Percentiles rank a stretch among this genome's conserved stretches.
phyloP scores from a whole-genome alignment of 192 early-diverging fungal species.

The Coemansia sp. region DNA sequence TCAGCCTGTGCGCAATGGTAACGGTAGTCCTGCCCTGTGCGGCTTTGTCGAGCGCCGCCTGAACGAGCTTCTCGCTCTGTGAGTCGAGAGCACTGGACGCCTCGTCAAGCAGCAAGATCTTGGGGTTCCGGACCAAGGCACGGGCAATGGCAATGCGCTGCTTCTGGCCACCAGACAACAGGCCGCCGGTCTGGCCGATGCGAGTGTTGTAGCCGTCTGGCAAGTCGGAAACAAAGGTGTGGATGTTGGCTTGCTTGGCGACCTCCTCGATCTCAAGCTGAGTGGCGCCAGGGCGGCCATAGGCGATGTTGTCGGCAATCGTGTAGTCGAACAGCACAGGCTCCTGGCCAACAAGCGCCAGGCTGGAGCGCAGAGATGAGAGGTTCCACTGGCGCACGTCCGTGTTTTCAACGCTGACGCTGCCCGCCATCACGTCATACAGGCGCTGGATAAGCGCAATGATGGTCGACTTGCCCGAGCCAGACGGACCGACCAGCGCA shows the following conservation, averaged over 20 bases:
- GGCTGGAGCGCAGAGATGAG: constrained; percentile 62
- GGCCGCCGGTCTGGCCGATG: constrained; percentile 65
- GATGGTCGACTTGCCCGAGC: constrained; percentile 79
- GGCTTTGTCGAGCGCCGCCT: constrained; percentile 69
- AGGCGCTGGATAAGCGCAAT: constrained; percentile 69
- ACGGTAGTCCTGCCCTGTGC: constrained; percentile 73
- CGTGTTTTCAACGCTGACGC: constrained; percentile 58
- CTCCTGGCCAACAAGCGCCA: constrained; percentile 93
- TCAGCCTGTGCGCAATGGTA: constrained; percentile 70
- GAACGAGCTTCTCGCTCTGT: constrained; percentile 75
- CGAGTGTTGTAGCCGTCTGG: constrained; percentile 63
- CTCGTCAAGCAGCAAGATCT: constrained; percentile 78
- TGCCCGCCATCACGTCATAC: constrained; percentile 70
- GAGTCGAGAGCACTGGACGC: constrained; percentile 83
- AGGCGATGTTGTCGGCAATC: constrained; percentile 86
- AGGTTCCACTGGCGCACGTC: constrained; percentile 64
- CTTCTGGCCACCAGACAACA: constrained; percentile 66
- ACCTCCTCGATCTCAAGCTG: constrained; percentile 60
- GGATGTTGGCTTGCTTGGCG: constrained; percentile 61
- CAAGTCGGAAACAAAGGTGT: constrained; percentile 55
- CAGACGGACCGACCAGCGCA: constrained; percentile 82
- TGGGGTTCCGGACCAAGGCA: constrained; percentile 63
- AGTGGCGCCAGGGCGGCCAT: constrained; percentile 57
- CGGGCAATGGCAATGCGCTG: constrained; percentile 73
- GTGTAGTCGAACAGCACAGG: constrained; percentile 86